These are phyloP conservation scores for Stenocarpella maydis DNA, from an alignment of 2,329 filamentous ascomycete genomes.

Conservation along the genomic window DNA sequence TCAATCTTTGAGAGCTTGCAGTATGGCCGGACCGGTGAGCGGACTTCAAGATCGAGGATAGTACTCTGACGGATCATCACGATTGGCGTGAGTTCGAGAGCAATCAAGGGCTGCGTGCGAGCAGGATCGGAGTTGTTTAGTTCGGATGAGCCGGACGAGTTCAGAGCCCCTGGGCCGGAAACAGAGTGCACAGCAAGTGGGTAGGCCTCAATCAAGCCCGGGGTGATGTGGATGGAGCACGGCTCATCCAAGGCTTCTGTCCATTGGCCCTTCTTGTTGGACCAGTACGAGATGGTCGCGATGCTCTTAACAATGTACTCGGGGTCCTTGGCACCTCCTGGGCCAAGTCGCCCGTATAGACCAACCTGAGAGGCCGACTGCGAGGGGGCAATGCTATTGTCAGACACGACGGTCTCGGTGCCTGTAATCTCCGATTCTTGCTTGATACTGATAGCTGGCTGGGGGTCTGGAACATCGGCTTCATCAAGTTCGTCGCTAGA, in stretches of 20 bases:
- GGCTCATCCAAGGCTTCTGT: slow-evolving; percentile 62
- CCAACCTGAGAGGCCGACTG: slow-evolving; percentile 81
- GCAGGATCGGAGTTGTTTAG: slow-evolving; percentile 43
- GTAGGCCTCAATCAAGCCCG: slow-evolving; percentile 67
- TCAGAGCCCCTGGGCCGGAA: slow-evolving; percentile 43
- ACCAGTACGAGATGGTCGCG: slow-evolving; percentile 69
- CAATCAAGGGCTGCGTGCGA: slow-evolving; percentile 60
- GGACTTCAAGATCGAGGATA: slow-evolving; percentile 91
- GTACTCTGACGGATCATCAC: slow-evolving; percentile 92
- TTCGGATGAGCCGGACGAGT: slow-evolving; percentile 46
- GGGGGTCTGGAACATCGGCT: slow-evolving; percentile 66
- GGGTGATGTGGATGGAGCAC: slow-evolving; percentile 64
- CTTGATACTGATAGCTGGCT: slow-evolving; percentile 66
- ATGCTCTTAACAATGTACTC: slow-evolving; percentile 57
- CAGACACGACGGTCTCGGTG: slow-evolving; percentile 53
- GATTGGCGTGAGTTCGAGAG: slow-evolving; percentile 87
- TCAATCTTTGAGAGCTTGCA: slow-evolving; percentile 74
- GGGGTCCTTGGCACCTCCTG: slow-evolving; percentile 61
- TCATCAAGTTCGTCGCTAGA: slow-evolving; percentile 67
- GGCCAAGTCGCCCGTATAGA: slow-evolving; percentile 43
- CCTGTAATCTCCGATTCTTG: slow-evolving; percentile 43
- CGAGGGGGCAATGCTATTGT: slow-evolving; percentile 76
- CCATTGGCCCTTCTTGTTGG: slow-evolving; percentile 66
- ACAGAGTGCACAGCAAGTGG: slow-evolving; percentile 48
- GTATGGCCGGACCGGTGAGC: slow-evolving; percentile 79